Evolutionary conservation across 169 alveolate species (phyloP).

Genomic region (Plasmodium fragile): DNA sequence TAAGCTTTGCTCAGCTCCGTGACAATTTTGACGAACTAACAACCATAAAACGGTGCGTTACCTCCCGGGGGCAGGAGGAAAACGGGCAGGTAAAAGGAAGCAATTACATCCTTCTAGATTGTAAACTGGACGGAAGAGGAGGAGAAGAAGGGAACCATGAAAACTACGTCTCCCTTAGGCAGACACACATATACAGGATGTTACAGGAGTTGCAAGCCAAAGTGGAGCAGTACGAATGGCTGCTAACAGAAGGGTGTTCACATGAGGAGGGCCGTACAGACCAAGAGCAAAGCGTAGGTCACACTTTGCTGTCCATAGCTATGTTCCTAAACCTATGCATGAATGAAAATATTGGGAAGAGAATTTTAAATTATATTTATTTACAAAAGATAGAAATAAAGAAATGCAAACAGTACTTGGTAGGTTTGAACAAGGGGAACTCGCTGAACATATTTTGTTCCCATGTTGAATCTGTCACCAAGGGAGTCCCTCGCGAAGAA

Average conservation of each 20-base stretch:
- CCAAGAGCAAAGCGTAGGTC: conserved; percentile 11
- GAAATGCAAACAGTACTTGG: conserved; percentile 43
- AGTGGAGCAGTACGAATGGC: not conserved
- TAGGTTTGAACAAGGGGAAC: not conserved
- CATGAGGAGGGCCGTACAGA: not conserved
- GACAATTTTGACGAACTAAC: conserved; percentile 4
- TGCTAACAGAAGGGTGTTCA: not conserved
- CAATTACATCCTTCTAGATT: not conserved
- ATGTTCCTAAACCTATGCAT: conserved; percentile 48
- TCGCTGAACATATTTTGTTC: not conserved
- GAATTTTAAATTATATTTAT: conserved; percentile 72
- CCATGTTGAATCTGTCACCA: conserved; percentile 7
- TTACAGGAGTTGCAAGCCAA: not conserved
- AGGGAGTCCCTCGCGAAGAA: not conserved
- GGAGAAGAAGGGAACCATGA: not conserved
- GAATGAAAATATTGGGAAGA: conserved; percentile 54
- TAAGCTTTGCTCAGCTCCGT: not conserved
- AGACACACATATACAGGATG: not conserved
- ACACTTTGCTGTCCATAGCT: conserved; percentile 13
- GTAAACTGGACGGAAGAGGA: not conserved
- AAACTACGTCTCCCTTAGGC: not conserved
- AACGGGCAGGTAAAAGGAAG: not conserved
- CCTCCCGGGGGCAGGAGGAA: not conserved
- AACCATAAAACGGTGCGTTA: conserved; percentile 1
- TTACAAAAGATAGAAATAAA: conserved; percentile 41